phyloP scores from a whole-genome alignment of 225 moss, liverwort and hornwort genomes.

The Sphagnum tenellum region DNA sequence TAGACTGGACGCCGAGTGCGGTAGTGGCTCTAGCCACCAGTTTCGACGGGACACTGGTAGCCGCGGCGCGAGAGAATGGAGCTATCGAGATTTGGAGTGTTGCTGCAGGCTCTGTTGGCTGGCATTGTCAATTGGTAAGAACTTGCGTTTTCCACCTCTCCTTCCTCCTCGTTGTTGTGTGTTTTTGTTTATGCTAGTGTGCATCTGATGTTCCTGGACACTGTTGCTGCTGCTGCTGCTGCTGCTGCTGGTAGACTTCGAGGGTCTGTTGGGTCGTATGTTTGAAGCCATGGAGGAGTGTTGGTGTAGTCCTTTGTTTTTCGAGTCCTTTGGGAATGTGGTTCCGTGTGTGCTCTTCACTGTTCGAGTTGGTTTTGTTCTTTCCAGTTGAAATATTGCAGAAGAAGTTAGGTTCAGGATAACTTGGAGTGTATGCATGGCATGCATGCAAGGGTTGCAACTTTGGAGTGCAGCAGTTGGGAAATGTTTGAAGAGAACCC shows the following conservation, averaged over 20 bases:
- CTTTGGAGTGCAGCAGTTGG: background rate
- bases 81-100: conserved; percentile 95
- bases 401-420: no score
- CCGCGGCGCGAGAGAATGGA: conserved; percentile 84
- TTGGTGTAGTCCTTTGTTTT: no score
- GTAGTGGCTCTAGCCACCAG: conserved; percentile 94
- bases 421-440: background rate
- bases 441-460: background rate
- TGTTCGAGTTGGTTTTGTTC: no score
- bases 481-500: background rate
- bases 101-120: conserved; percentile 89
- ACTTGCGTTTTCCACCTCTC: background rate
- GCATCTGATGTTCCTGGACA: no score
- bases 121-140: conserved; percentile 87
- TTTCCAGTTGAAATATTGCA: no score
- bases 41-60: conserved; percentile 74
- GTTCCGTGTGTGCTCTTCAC: no score
- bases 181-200: no score
- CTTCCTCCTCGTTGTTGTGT: background rate
- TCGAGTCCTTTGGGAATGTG: no score
- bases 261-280: no score
- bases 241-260: no score
- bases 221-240: no score
- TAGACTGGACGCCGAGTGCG: conserved; percentile 90
- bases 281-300: no score